These are phyloP conservation scores for Chiua virens DNA, from an alignment of 768 basidiomycete species.

Conservation along the genomic window DNA sequence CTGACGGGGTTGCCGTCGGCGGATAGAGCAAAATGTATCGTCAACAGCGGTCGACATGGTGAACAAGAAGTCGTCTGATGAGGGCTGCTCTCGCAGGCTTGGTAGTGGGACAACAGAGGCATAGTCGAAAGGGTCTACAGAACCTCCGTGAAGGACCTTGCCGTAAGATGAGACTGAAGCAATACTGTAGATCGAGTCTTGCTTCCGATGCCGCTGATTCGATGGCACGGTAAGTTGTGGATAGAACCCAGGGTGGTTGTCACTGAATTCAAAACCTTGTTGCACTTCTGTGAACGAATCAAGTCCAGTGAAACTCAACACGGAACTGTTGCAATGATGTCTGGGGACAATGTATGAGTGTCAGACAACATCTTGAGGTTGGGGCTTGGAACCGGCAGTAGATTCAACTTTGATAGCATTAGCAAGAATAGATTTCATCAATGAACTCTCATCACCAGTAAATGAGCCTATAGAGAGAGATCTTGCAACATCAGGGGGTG, in stretches of 20 bases:
- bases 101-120: slow-evolving; percentile 38
- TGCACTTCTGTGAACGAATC: slow-evolving; percentile 82
- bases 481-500: slow-evolving; percentile 54
- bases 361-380: slow-evolving; percentile 23
- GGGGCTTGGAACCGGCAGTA: slow-evolving; percentile 41
- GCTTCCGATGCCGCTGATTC: slow-evolving; percentile 42
- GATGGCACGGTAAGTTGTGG: slow-evolving; percentile 46
- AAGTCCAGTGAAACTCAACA: slow-evolving; percentile 66
- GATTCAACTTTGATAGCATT: slow-evolving; percentile 47
- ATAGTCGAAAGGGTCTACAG: slow-evolving; percentile 74
- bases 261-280: slow-evolving; percentile 72
- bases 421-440: slow-evolving; percentile 56
- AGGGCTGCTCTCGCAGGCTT: slow-evolving; percentile 52
- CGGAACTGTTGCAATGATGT: slow-evolving; percentile 45
- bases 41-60: slow-evolving; percentile 57
- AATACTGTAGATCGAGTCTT: slow-evolving; percentile 69
- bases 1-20: slow-evolving; percentile 37
- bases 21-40: slow-evolving; percentile 71
- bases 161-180: slow-evolving; percentile 83
- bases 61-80: slow-evolving; percentile 58
- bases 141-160: slow-evolving; percentile 58
- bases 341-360: slow-evolving; percentile 13
- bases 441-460: slow-evolving; percentile 49
- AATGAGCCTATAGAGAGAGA: slow-evolving; percentile 47
- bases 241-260: slow-evolving; percentile 64